Evolutionary conservation across 768 basidiomycete genomes (phyloP).

Genomic region (Mycena leptocephala): DNA sequence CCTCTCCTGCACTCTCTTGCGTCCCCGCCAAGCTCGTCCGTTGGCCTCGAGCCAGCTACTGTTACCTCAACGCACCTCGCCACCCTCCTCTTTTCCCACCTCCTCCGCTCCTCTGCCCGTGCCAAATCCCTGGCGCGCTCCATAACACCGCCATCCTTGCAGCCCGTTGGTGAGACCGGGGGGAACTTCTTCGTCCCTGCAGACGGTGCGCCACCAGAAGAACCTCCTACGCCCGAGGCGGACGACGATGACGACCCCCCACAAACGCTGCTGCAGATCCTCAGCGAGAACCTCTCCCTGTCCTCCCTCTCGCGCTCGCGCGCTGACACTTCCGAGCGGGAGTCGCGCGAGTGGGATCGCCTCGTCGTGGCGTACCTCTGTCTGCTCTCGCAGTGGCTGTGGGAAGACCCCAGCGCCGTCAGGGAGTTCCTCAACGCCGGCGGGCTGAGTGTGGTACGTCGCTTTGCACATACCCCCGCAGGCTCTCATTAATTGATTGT

Average conservation of each 20-base stretch:
- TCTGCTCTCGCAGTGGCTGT: constrained; percentile 93
- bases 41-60: constrained; percentile 65
- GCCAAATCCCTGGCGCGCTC: constrained; percentile 76
- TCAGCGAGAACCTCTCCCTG: constrained; percentile 93
- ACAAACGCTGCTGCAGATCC: constrained; percentile 85
- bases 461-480: background rate
- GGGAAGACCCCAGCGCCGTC: constrained; percentile 94
- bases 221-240: constrained; percentile 47
- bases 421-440: constrained; percentile 93
- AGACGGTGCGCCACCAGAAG: constrained; percentile 65
- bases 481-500: background rate
- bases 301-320: constrained; percentile 85
- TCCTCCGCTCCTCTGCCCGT: constrained; percentile 78
- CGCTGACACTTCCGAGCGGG: constrained; percentile 75
- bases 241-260: constrained; percentile 74
- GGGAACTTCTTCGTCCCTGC: constrained; percentile 85
- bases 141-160: constrained; percentile 69
- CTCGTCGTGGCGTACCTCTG: constrained; percentile 90
- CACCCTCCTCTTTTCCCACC: constrained; percentile 84
- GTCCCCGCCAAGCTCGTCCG: constrained; percentile 71
- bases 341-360: constrained; percentile 92
- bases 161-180: constrained; percentile 44
- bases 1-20: constrained; percentile 82
- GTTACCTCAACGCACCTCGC: constrained; percentile 83
- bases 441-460: constrained; percentile 90